These are phyloP conservation scores for Drosera spatulata DNA, from an alignment of 179 eudicot genomes.

Conservation along the genomic window DNA sequence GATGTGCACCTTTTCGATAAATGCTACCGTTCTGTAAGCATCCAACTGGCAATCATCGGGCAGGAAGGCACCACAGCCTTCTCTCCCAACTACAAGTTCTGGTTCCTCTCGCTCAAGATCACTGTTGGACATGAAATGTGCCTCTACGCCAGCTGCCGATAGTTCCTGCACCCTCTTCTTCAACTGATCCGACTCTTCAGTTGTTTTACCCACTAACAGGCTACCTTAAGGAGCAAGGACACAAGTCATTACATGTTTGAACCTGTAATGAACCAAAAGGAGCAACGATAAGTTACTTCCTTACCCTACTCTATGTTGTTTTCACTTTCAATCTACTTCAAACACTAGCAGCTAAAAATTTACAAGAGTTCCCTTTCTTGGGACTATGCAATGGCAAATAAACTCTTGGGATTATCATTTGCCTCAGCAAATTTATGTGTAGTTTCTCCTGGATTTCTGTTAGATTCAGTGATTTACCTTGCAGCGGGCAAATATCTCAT, in stretches of 20 bases:
- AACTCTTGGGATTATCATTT: too few species aligned
- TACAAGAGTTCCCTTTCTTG: too few species aligned
- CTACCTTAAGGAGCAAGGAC: slow-evolving; percentile 44
- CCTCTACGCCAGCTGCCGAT: slow-evolving; percentile 61
- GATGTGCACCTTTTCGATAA: slow-evolving; percentile 58
- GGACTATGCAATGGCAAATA: too few species aligned
- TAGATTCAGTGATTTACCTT: too few species aligned
- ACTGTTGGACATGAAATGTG: slow-evolving; percentile 41
- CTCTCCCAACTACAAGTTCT: slow-evolving; percentile 44
- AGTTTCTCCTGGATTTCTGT: too few species aligned
- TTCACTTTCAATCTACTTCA: neutral
- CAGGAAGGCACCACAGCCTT: slow-evolving; percentile 62
- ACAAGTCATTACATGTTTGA: neutral
- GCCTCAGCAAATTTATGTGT: too few species aligned
- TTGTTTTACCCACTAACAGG: slow-evolving; percentile 67
- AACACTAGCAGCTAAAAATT: too few species aligned
- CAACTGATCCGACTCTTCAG: slow-evolving; percentile 32
- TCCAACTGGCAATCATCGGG: slow-evolving; percentile 87
- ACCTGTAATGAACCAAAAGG: neutral
- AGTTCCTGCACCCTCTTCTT: slow-evolving; percentile 40
- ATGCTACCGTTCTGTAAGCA: slow-evolving; percentile 62
- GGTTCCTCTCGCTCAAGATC: slow-evolving; percentile 59
- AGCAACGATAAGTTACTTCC: neutral
- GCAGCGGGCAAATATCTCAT: too few species aligned
- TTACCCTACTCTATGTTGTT: neutral